phyloP scores from a whole-genome alignment of 2,329 filamentous ascomycete genomes.

The Monilinia vaccinii-corymbosi region DNA sequence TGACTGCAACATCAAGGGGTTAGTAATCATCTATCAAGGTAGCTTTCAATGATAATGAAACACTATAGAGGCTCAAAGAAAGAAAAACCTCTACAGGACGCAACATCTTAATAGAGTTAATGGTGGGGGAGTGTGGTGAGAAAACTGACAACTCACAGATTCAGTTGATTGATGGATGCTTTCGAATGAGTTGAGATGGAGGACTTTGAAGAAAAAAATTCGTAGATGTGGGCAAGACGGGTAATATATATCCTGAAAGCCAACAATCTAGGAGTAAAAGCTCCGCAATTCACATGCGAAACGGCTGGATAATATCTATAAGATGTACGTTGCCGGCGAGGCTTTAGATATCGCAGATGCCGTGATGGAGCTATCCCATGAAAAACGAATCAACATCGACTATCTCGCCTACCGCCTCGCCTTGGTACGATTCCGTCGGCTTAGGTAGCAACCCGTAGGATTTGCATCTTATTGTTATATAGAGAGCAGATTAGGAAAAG shows the following conservation, averaged over 20 bases:
- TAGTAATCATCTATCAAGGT: not conserved
- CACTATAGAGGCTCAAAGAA: too few species aligned
- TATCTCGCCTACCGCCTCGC: not conserved
- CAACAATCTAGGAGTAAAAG: not conserved
- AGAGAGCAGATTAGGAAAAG: rapidly evolving
- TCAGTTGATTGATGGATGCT: not conserved
- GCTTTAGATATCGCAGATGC: not conserved
- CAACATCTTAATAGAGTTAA: too few species aligned
- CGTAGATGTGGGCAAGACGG: not conserved
- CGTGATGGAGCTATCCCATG: not conserved
- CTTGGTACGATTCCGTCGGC: too few species aligned
- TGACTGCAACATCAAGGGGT: not conserved
- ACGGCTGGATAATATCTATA: not conserved
- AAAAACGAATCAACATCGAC: not conserved
- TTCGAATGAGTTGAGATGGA: not conserved
- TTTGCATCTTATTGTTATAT: not conserved
- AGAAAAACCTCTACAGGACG: too few species aligned
- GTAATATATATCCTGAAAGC: not conserved
- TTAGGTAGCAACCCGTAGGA: not conserved
- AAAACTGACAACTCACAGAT: not conserved
- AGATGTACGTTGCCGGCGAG: not conserved
- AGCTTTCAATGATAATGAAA: not conserved
- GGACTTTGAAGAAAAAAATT: not conserved
- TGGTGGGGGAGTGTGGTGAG: not conserved
- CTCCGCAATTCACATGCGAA: not conserved